These are phyloP conservation scores for Eucalyptus cladocalyx DNA, from an alignment of 345 rosid species.

Conservation along the genomic window DNA sequence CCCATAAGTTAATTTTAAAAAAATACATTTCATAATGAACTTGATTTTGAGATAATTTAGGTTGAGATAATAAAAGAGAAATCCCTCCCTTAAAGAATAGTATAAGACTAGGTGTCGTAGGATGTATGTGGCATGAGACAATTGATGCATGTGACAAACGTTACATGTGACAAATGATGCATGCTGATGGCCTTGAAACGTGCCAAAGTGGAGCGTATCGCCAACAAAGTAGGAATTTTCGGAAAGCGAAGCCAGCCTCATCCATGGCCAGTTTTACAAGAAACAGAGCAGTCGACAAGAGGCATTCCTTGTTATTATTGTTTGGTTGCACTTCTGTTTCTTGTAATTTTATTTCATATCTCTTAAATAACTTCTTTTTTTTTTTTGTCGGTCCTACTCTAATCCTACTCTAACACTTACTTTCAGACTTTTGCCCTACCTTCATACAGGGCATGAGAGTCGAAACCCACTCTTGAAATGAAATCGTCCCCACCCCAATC, in stretches of 20 bases:
- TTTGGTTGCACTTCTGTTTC: background rate
- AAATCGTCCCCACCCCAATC: too few relatives aligned
- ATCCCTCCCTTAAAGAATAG: background rate
- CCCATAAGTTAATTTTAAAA: too few relatives aligned
- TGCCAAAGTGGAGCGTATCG: background rate
- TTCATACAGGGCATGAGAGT: too few relatives aligned
- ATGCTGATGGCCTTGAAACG: background rate
- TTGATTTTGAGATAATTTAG: background rate
- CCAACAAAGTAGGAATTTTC: background rate
- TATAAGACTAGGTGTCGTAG: background rate
- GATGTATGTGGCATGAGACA: background rate
- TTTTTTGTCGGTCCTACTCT: too few relatives aligned
- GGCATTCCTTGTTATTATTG: background rate
- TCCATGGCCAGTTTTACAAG: background rate
- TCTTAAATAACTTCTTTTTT: too few relatives aligned
- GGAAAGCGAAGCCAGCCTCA: background rate
- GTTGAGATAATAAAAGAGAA: background rate
- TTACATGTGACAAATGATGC: background rate
- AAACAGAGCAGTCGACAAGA: background rate
- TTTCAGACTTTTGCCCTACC: too few relatives aligned
- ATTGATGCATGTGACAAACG: background rate
- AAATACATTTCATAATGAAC: background rate
- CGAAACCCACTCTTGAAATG: too few relatives aligned
- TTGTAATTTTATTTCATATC: background rate
- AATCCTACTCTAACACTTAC: too few relatives aligned